Base-by-base conservation (phyloP, 352 stramenopile species). In the Globisporangium alternatum region DNA sequence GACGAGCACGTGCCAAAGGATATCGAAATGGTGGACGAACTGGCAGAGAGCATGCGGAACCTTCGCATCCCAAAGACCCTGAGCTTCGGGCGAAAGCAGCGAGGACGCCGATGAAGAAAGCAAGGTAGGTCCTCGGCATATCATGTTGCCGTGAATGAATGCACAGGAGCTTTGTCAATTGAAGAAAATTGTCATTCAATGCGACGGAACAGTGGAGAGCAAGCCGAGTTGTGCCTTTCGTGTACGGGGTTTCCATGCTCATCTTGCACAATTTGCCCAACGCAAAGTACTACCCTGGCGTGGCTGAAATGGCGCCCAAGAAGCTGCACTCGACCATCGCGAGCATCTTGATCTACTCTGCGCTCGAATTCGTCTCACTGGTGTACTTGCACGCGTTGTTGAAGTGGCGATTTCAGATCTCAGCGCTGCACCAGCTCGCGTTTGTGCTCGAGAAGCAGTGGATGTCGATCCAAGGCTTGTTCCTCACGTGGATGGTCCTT, bases 1-100 rank as follows among this genome's bases (percentile, higher is more conserved):
- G 15, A n/a, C 5, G 15, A 64, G 4, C 39, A 58, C 28, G 9
- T 21, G 35, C 45, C 49, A 17, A 52, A 43, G 13, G 67, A 77
- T 35, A 44, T 70, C 28, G 70, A 68, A 3, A 76, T 78, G 67
- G 37, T 53, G 13, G 58, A 65, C 7, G 73, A 60, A 12, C 19
- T 80, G 28, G 59, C 70, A 60, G 48, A 68, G 9, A 65, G 13
- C 19, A 77, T 80, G 73, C 48, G 47, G 30, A 37, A 70, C 5
- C 37, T 80, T 12, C 65, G 66, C 6, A 78, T 80, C 51, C 70
- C 73, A 2, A 80, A 78, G 56, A 72, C 12, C 31, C 57, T 80
- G 48, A 66, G 64, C 13, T 80, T 80, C 17, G 70, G 73, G 6
- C 68, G 71, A 56, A 56, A 56, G 51, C 51, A 56, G 43, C 69